These are phyloP conservation scores for Exophiala sideris DNA, from an alignment of 2,329 filamentous ascomycete species.

Conservation along the genomic window DNA sequence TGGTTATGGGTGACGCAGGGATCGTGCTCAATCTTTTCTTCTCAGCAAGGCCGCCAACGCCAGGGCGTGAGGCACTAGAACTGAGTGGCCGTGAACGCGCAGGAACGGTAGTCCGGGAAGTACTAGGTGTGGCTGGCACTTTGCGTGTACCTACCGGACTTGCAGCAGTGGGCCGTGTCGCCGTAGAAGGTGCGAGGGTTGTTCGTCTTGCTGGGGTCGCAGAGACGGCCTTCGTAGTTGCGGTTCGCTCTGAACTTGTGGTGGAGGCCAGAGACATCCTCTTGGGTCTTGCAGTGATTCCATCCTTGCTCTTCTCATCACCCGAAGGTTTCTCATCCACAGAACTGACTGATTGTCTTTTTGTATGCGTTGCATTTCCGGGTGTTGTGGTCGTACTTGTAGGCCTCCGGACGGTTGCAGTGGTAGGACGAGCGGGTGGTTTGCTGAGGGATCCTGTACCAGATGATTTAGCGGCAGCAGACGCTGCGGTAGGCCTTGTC, in stretches of 20 bases:
- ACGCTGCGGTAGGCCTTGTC: conserved; percentile 31
- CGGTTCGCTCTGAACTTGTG: conserved; percentile 29
- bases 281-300: conserved; percentile 43
- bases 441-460: conserved; percentile 41
- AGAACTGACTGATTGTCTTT: conserved; percentile 41
- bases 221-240: conserved; percentile 11
- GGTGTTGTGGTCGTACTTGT: conserved; percentile 34
- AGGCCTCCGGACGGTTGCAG: conserved; percentile 34
- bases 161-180: conserved; percentile 35
- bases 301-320: conserved; percentile 40
- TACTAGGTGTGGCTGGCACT: conserved; percentile 29
- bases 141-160: conserved; percentile 35
- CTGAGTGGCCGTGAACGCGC: conserved; percentile 30
- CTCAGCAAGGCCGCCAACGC: conserved; percentile 28
- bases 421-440: conserved; percentile 42
- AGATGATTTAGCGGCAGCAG: conserved; percentile 31
- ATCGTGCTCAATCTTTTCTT: conserved; percentile 39
- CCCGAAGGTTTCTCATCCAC: conserved; percentile 33
- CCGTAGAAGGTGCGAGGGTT: conserved; percentile 9
- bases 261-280: conserved; percentile 44
- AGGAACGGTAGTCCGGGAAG: conserved; percentile 28
- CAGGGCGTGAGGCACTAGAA: conserved; percentile 28
- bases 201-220: conserved; percentile 20
- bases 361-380: conserved; percentile 39
- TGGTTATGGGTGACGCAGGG: conserved; percentile 30